Evolutionary conservation across 225 moss, liverwort and hornwort genomes (phyloP), one percentile per base, ranked within the genome.

Genomic region (Antitrichia curtipendula): DNA sequence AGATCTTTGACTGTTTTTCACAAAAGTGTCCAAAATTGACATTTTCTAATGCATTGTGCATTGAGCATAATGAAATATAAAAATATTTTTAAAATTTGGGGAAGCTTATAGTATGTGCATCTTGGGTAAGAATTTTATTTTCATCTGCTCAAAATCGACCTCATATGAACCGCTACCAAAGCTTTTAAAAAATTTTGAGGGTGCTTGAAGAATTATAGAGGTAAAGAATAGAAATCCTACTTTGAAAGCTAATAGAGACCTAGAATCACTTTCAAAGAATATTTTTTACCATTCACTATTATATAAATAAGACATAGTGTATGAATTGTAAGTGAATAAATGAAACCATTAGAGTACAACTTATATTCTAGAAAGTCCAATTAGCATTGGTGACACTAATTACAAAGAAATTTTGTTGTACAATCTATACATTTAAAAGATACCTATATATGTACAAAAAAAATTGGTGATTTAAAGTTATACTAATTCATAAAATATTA

Each of bases 161-260:
- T 38, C 2, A 68, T 24, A 40, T 24, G 13, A 40, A 24, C 3
- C 23, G n/a, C n/a, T 40, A 69, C 2, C 0, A 0, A 0, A 69
- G 8, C 23, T 69, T 40, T 40, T 12, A 21, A 21, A 65, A 36
- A 21, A 12, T 5, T 36, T 0, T 1, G 1, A 0, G 1, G 1
- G 1, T 9, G 6, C 2, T 36, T 64, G 3, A 10, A 64, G 5
- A 64, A 19, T 9, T 32, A 9, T 24, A 23, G 7, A 3, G 12
- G 1, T 66, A n/a, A n/a, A 66, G 4, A n/a, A 66, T 66, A 38
- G 1, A 68, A 23, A 7, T 68, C 40, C 7, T 68, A 68, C 4
- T 68, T 38, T 68, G 13, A 68, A 68, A 40, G 23, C 38, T 40
- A 23, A 68, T 7, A 40, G 8, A 38, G 8, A 68, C 7, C 13